Evolutionary conservation across 345 rosid species (phyloP), one percentile per base, ranked within the genome.

Genomic region (Hevea brasiliensis): DNA sequence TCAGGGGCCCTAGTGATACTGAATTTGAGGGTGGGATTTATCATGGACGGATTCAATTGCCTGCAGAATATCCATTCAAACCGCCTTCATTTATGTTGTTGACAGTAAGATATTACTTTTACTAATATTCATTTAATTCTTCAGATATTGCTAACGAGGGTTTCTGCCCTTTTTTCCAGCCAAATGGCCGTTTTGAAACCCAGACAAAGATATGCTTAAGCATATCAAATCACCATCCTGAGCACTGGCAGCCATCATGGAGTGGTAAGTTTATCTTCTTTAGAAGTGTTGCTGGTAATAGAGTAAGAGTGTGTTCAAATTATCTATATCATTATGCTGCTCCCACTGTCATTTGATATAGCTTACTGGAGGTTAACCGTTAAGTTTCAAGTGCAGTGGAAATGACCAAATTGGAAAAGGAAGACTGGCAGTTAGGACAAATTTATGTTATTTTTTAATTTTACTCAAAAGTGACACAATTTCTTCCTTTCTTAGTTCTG

Each of bases 201-300:
- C 95, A 92, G 77, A 94, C 98, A 6, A 94, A 92, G 84, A 90
- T 94, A 76, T 94, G 98, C 85, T 77, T 94, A 72, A 94, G 98
- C 85, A 94, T 94, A 74, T 94, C 98, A 1, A 92, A 90, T 85
- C 92, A 94, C 77, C 98, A 94, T 82, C 98, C 98, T 0, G 97
- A 94, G 87, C 98, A 94, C 66, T 94, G 98, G 97, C 98, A 90
- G 84, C 98, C 98, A 57, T 94, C 98, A 23, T 94, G 98, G 98
- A 92, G 98, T 70, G 97, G 98, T 94, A 81, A 80, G 81, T 70
- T 66, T 1, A 72, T 55, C 10, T 37, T 32, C 21, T 67, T 50
- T 40, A 8, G 20, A 2, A 21, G 10, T 7, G 4, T 23, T 12
- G 10, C 18, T 41, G 15, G 7, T 65, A 4, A 27, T 18, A 26